Conservation (phyloP, 1,139 yeast species). For the Saccharomycopsis hybrid region DNA sequence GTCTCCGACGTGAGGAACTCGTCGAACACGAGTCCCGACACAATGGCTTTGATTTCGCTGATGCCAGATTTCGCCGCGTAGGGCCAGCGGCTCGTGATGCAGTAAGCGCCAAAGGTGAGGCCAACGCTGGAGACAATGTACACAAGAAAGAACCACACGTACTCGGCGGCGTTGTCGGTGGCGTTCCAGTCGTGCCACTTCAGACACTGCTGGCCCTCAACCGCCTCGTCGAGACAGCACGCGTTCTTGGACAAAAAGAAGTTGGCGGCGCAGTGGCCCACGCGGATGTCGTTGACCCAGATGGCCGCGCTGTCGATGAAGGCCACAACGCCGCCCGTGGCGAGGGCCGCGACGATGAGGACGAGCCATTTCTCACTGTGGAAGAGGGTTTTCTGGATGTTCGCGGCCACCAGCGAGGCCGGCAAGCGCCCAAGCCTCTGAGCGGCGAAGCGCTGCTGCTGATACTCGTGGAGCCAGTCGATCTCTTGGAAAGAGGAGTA, state of each 20-base stretch:
- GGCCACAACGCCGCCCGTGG: conserved; percentile 55
- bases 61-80: conserved; percentile 60
- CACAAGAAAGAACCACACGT: conserved; percentile 31
- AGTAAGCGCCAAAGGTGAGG: conserved; percentile 30
- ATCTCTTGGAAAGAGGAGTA: conserved; percentile 15
- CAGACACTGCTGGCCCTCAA: conserved; percentile 27
- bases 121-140: conserved; percentile 32
- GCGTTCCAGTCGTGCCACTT: conserved; percentile 41
- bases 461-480: conserved; percentile 19
- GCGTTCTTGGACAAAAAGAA: conserved; percentile 32
- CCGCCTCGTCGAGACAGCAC: conserved; percentile 34
- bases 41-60: conserved; percentile 57
- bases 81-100: conserved; percentile 35
- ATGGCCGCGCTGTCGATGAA: conserved; percentile 53
- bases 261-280: conserved; percentile 39
- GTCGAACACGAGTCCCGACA: conserved; percentile 51
- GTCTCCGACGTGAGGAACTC: conserved; percentile 44
- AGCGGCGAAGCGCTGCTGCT: conserved; percentile 9
- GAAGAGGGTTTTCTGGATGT: background rate
- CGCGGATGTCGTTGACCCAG: conserved; percentile 57
- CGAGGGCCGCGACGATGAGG: conserved; percentile 47
- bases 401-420: no score
- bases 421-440: background rate
- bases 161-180: conserved; percentile 26
- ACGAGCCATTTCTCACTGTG: conserved; percentile 46